These are phyloP conservation scores for Escovopsis sp. DNA, from an alignment of 2,329 filamentous ascomycete genomes.

Conservation along the genomic window DNA sequence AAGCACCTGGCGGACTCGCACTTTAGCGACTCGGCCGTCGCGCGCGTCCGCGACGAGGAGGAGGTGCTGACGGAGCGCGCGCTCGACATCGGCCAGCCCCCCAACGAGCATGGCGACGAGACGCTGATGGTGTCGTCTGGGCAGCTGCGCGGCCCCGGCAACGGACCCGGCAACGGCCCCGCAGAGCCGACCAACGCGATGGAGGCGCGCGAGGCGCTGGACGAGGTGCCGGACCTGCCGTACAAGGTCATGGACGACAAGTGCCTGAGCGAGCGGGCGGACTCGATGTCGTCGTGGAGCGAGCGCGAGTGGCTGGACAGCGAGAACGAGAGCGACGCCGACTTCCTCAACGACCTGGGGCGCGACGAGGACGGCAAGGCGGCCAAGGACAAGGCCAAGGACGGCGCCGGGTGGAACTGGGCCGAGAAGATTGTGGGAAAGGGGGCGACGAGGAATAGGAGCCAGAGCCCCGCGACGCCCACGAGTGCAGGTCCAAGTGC, in stretches of 20 bases:
- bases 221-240: slow-evolving; percentile 32
- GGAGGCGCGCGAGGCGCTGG: slow-evolving; percentile 23
- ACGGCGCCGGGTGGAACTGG: slow-evolving; percentile 31
- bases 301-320: slow-evolving; percentile 49
- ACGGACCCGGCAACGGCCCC: background rate
- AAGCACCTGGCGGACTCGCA: slow-evolving; percentile 92
- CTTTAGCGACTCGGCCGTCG: slow-evolving; percentile 57
- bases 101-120: slow-evolving; percentile 51
- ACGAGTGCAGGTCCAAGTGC: too few species aligned
- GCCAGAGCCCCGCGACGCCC: slow-evolving; percentile 13
- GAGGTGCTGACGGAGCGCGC: slow-evolving; percentile 57
- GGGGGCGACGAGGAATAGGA: slow-evolving; percentile 12
- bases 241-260: slow-evolving; percentile 11
- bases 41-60: slow-evolving; percentile 51
- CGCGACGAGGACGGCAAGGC: slow-evolving; percentile 2
- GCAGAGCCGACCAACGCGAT: slow-evolving; percentile 9
- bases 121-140: slow-evolving; percentile 25
- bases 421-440: slow-evolving; percentile 40
- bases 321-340: slow-evolving; percentile 28
- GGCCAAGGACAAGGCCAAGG: slow-evolving; percentile 4
- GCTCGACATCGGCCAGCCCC: slow-evolving; percentile 38
- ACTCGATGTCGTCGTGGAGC: slow-evolving; percentile 47
- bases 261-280: slow-evolving; percentile 17
- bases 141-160: slow-evolving; percentile 2
- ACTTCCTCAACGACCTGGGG: background rate